Conservation (phyloP, 352 stramenopile genomes). For the Phytopythium sindhum region DNA sequence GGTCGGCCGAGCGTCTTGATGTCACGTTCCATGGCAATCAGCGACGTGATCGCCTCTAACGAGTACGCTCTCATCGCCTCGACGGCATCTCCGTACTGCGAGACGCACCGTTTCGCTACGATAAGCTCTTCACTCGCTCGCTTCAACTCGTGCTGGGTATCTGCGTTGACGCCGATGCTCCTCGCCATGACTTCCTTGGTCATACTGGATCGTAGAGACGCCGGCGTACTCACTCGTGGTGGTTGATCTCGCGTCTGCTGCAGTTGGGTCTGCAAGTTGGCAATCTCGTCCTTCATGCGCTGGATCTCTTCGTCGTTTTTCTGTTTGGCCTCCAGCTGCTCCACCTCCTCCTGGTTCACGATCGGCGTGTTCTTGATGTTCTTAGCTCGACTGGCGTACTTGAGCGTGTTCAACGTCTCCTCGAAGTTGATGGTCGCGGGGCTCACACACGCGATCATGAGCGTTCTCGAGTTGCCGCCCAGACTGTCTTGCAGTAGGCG, state of each 20-base stretch:
- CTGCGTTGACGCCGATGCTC: neutral
- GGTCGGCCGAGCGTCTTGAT: constrained; percentile 65
- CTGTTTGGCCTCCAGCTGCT: constrained; percentile 45
- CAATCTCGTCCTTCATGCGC: constrained; percentile 80
- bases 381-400: constrained; percentile 98
- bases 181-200: neutral
- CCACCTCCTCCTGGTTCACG: constrained; percentile 89
- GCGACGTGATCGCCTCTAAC: constrained; percentile 61
- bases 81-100: constrained; percentile 40
- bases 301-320: constrained; percentile 52
- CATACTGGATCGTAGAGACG: neutral
- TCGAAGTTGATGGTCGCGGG: constrained; percentile 81
- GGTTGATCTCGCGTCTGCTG: constrained; percentile 27
- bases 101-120: constrained; percentile 36
- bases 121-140: constrained; percentile 26
- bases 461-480: constrained; percentile 86
- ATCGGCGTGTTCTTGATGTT: constrained; percentile 99
- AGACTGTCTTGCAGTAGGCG: constrained; percentile 85
- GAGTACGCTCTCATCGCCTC: constrained; percentile 54
- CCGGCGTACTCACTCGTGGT: constrained; percentile 6
- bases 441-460: constrained; percentile 90
- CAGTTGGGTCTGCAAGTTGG: constrained; percentile 62
- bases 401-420: constrained; percentile 98
- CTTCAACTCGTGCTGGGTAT: constrained; percentile 3
- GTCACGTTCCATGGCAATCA: constrained; percentile 77